These are phyloP conservation scores for Suillus placidus DNA, from an alignment of 768 basidiomycete species.

Conservation along the genomic window DNA sequence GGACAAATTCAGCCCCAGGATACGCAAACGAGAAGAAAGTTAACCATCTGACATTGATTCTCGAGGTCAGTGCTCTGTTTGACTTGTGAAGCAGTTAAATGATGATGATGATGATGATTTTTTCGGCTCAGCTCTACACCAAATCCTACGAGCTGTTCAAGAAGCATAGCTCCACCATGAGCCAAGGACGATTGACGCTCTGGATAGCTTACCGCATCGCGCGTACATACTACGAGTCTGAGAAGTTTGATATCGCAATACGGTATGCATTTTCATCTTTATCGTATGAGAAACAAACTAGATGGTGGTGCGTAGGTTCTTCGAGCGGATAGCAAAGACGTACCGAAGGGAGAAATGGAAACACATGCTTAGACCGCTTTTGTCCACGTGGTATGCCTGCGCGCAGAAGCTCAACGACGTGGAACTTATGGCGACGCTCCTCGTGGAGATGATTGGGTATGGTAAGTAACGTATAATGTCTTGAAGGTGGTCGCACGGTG, in stretches of 20 bases:
- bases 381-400: constrained; percentile 82
- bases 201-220: constrained; percentile 93
- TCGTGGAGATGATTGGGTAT: constrained; percentile 82
- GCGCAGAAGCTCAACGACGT: constrained; percentile 78
- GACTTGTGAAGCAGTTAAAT: constrained; percentile 1
- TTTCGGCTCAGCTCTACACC: constrained; percentile 73
- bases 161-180: constrained; percentile 55
- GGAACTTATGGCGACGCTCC: constrained; percentile 71
- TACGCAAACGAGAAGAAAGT: constrained; percentile 91
- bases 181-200: constrained; percentile 82
- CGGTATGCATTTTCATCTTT: constrained; percentile 50
- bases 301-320: constrained; percentile 62
- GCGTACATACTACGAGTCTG: constrained; percentile 76
- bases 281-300: neutral
- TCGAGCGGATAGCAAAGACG: constrained; percentile 87
- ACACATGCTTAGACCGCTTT: constrained; percentile 69
- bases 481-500: neutral
- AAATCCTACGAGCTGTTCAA: constrained; percentile 95
- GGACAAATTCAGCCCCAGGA: constrained; percentile 57
- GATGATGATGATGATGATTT: constrained; percentile 7
- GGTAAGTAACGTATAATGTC: constrained; percentile 45
- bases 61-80: constrained; percentile 61
- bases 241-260: constrained; percentile 86
- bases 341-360: constrained; percentile 89
- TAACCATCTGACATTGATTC: constrained; percentile 78